Base-by-base conservation (phyloP, 139 green algal species). In the Edaphochlamys debaryana region DNA sequence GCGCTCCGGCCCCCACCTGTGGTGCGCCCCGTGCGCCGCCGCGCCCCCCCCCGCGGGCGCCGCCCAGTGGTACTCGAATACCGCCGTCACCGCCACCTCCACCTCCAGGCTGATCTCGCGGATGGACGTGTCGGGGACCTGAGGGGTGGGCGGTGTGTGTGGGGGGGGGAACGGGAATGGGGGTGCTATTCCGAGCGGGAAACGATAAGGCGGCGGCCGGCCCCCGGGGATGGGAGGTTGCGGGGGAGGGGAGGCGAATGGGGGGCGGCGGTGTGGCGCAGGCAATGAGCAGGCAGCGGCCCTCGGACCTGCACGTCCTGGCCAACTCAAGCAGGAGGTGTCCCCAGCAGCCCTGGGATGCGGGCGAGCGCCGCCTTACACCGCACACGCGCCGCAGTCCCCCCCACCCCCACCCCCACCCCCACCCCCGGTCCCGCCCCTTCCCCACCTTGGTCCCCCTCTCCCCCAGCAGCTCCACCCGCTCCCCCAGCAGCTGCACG, bases 51-150 rank as follows among this genome's bases (percentile, higher is more conserved):
- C 58, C 11, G 58, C 81, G 41, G 72, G 54, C 19, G 76, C 41
- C 2, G 56, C 64, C 45, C 56, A 63, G 52, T 58, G 86, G 81
- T 91, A 95, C 62, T 92, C 85, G 68, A 94, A 87, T 4, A 79
- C 75, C 0, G 80, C 84, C 40, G 56, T 87, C 4, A 86, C 50
- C 20, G 52, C 73, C 52, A 86, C 84, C 78, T 91, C 87, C 42
- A 90, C 90, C 70, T 94, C 91, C 50, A 97, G 79, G 42, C 89
- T 86, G 20, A 94, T 81, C 86, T 96, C 86, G 13, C 80, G 83
- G 8, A 95, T 90, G 70, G 82, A 83, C 23, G 93, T 92, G 80
- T 95, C 94, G 32, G 94, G 94, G n/a, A 95, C 88, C 86, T 91
- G 79, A 27, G 36, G 71, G 7, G 52, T 2, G 22, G 34, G 50